Percentiles rank a stretch among this genome's conserved stretches.
Evolutionary conservation across 768 basidiomycete species (phyloP).

Genomic region (Arthromyces matolae): DNA sequence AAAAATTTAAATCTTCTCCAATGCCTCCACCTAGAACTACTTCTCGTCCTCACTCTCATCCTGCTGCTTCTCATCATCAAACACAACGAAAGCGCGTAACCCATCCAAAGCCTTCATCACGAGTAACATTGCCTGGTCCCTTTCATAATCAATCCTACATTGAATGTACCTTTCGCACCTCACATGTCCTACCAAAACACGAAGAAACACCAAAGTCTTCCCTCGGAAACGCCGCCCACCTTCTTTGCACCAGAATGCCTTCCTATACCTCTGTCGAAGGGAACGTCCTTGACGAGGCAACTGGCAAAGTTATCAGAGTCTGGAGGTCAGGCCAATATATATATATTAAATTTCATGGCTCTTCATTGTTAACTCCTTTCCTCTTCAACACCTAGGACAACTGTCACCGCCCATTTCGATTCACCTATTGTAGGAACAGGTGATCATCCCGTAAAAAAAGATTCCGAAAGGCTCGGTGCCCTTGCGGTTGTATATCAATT

Average conservation of each 20-base stretch:
- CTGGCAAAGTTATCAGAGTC: conserved; percentile 20
- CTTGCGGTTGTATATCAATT: conserved; percentile 73
- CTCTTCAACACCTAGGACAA: conserved; percentile 31
- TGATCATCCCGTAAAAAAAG: conserved; percentile 53
- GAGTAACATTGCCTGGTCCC: conserved; percentile 28
- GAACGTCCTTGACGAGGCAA: conserved; percentile 18
- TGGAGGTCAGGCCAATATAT: conserved; percentile 58
- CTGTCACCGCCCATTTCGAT: conserved; percentile 35
- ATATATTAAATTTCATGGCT: too few relatives aligned
- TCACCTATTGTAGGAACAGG: conserved; percentile 55
- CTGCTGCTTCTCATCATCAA: conserved; percentile 14
- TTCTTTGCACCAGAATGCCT: conserved; percentile 25
- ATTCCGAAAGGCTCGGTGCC: conserved; percentile 73
- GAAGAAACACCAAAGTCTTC: conserved; percentile 35
- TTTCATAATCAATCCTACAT: conserved; percentile 34
- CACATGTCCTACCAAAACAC: conserved; percentile 28
- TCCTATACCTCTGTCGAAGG: conserved; percentile 33
- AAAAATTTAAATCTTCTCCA: conserved; percentile 18
- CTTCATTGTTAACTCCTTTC: background rate
- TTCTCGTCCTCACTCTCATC: conserved; percentile 13
- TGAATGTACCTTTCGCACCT: conserved; percentile 26
- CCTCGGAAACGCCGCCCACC: conserved; percentile 37
- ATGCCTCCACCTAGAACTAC: conserved; percentile 25
- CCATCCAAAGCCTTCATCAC: conserved; percentile 1
- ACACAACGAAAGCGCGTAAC: too few relatives aligned